Conservation (phyloP, 2,329 filamentous ascomycete species). For the Thielaviopsis ethacetica region DNA sequence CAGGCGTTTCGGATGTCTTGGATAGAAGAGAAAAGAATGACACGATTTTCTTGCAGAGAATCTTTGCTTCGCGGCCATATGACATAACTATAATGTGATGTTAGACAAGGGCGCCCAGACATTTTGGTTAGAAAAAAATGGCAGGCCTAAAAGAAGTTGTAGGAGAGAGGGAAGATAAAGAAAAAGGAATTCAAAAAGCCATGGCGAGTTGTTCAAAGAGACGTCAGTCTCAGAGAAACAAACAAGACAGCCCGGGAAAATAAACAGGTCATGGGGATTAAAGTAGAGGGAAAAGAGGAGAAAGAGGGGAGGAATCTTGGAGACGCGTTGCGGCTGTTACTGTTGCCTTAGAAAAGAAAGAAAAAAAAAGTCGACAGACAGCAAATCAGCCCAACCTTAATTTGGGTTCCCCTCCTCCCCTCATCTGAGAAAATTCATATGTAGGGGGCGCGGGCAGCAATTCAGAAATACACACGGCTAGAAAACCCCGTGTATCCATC, state of each 20-base stretch:
- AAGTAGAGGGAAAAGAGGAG: not conserved
- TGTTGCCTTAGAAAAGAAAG: not conserved
- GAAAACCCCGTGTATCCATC: too few species aligned
- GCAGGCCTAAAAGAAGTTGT: not conserved
- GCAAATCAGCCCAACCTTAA: too few species aligned
- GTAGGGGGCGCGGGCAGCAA: too few species aligned
- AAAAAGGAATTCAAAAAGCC: not conserved
- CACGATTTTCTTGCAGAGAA: conserved; percentile 99
- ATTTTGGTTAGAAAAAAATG: not conserved
- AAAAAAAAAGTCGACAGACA: not conserved
- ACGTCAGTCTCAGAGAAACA: not conserved
- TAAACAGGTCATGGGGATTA: not conserved
- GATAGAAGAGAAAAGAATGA: conserved; percentile 92
- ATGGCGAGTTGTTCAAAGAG: not conserved
- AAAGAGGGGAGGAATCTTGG: not conserved
- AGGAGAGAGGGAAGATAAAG: not conserved
- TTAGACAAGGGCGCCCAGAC: not conserved
- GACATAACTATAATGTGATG: conserved; percentile 46
- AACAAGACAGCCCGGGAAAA: not conserved
- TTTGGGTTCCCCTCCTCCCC: too few species aligned
- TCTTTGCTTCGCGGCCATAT: conserved; percentile 89
- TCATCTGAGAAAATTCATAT: too few species aligned
- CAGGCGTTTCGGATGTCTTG: conserved; percentile 83
- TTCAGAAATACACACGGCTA: too few species aligned
- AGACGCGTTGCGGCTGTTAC: not conserved